Conservation (phyloP, 345 rosid species). For the Aquilaria sinensis region DNA sequence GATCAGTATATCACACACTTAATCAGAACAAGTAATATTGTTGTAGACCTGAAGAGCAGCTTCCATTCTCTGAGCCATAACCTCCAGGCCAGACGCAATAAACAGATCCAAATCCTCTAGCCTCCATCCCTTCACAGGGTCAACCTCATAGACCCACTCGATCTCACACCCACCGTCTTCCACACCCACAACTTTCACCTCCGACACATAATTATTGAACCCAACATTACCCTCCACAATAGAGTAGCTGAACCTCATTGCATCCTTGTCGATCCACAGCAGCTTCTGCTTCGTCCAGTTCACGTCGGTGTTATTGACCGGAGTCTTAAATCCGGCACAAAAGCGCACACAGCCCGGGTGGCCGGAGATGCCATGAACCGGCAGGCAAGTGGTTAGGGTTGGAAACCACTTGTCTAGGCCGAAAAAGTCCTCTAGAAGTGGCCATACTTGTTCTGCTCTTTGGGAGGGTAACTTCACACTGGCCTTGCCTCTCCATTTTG, state of each 20-base stretch:
- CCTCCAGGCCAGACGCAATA: conserved; percentile 26
- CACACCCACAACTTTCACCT: conserved; percentile 15
- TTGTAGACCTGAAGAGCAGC: conserved; percentile 20
- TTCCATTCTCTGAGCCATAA: conserved; percentile 41
- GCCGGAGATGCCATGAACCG: conserved; percentile 29
- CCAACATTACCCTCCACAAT: conserved; percentile 41
- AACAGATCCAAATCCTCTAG: conserved; percentile 32
- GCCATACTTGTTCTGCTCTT: conserved; percentile 41
- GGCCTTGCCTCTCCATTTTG: conserved; percentile 44
- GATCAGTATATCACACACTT: too few relatives aligned
- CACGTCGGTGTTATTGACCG: conserved; percentile 11
- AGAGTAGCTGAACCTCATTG: conserved; percentile 21
- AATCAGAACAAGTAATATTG: too few relatives aligned
- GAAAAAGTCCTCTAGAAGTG: conserved; percentile 39
- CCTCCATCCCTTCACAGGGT: conserved; percentile 34
- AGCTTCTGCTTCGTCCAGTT: conserved; percentile 48
- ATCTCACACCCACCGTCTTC: conserved; percentile 30
- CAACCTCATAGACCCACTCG: conserved; percentile 41
- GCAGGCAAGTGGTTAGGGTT: conserved; percentile 32
- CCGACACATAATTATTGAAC: conserved; percentile 28
- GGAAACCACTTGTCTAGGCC: conserved; percentile 52
- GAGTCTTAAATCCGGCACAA: conserved; percentile 50
- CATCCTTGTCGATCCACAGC: conserved; percentile 21
- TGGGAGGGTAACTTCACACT: conserved; percentile 17
- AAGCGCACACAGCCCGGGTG: conserved; percentile 45